Base-by-base conservation (phyloP, 805 yeast species). In the Schizosaccharomyces japonicus region DNA sequence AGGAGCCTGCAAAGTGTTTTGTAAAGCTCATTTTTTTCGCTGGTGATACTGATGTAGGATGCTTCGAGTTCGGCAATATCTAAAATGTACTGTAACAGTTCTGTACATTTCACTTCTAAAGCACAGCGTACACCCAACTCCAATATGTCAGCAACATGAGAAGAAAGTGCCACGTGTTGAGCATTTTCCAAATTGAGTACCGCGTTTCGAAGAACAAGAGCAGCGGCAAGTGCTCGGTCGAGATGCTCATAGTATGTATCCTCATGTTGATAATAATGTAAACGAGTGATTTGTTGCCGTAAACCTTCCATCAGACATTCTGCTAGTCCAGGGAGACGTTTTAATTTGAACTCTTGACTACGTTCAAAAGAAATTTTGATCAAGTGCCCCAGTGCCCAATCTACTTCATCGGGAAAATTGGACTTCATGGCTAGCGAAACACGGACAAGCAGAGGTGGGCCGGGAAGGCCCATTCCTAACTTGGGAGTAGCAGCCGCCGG, bases 21-120 rank as follows among this genome's bases (percentile, higher is more conserved):
- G 60, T 84, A 76, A 52, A 84, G 59, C 13, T 72, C 72, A 57
- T 84, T 90, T 53, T 78, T 76, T 47, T 73, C 69, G 26, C 78
- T 79, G 28, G 90, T 85, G 3, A 84, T 74, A 53, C 80, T 68
- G 60, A 81, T 82, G 39, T 94, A 78, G 7, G 48, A 50, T 2
- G 87, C 74, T 29, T 84, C 71, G 2, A 85, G 76, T 58, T 90
- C 96, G 51, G 81, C 70, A 29, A 84, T 70, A 60, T 90, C 98
- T 47, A 82, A 60, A 11, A 76, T 64, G 58, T 81, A 80, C 49
- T 68, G 71, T 42, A 76, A 63, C 26, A 78, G 63, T 58, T 84
- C 95, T 46, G 63, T 62, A 44, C 63, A 55, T 6, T 66, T 58
- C 40, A 63, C 53, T 50, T 66, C 62, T 4, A 60, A 55, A 19